Evolutionary conservation across 2,329 filamentous ascomycete genomes (phyloP), one percentile per base, ranked within the genome.

Genomic region (Penicillium sp.): DNA sequence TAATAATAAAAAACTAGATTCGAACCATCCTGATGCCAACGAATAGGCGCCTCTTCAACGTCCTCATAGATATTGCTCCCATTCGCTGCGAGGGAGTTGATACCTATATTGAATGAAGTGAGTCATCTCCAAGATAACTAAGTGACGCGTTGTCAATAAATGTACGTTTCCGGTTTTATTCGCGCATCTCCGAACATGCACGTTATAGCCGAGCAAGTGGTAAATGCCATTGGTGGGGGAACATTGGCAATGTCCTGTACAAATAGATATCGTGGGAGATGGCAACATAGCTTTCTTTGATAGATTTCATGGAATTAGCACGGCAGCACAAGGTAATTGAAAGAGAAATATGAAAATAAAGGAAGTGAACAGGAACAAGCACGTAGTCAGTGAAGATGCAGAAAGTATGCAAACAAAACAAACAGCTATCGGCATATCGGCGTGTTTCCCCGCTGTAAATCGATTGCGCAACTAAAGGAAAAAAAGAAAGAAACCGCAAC

Each of bases 351-450:
- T 5, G 2, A 31, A 39, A 50, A n/a, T 3, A 23, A 49, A 11
- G 33, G n/a, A 31, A 25, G 19, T n/a, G 15, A 47, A 47, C 11
- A 23, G n/a, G n/a, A 15, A 50, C 8, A 23, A 34, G 33, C 3
- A 19, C 3, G 2, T 9, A 19, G n/a, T 15, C 5, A 19, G 25
- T 19, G 6, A 4, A 4, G 21, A 38, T 6, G 11, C 13, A 41
- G 27, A 46, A 38, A 27, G 9, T 3, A n/a, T 52, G 53, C 53
- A 56, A 56, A 56, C 36, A 53, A 4, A 34, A n/a, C 54, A 57
- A 57, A 57, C 54, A 34, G 16, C 1, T 36, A 57, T 53, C 49
- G 33, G 44, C 44, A 53, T 57, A 52, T 52, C 49, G 49, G 40
- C 21, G 34, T 16, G 16, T 39, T 56, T 40, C 49, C 54, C 54